A percentile compares a stretch with the other conserved stretches of the same genome.
Evolutionary conservation across 805 yeast genomes (phyloP).

Genomic region (Metschnikowia lochheadii): DNA sequence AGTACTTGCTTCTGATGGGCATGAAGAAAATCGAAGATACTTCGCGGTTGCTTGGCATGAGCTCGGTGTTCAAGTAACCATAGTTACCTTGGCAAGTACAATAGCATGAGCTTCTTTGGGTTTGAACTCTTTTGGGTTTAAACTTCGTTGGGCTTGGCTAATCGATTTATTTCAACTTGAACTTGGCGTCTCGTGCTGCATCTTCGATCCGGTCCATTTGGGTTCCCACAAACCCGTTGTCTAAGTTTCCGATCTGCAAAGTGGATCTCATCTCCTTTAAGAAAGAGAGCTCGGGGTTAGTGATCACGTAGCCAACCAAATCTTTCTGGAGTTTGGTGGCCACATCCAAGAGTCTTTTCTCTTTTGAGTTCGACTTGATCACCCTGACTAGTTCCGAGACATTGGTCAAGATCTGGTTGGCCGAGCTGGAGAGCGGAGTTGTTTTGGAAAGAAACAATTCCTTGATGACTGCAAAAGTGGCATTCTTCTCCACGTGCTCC

Average conservation of each 20-base stretch:
- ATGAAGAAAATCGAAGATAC: constrained; percentile 24
- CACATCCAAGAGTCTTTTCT: constrained; percentile 5
- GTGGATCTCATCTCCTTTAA: constrained; percentile 8
- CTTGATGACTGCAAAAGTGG: constrained; percentile 27
- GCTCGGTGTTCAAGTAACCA: constrained; percentile 4
- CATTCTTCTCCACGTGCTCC: constrained; percentile 30
- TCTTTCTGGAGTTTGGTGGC: constrained; percentile 11
- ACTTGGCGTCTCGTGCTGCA: constrained; percentile 12
- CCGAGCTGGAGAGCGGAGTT: constrained; percentile 14
- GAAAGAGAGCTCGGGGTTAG: constrained; percentile 9
- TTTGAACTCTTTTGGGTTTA: no score
- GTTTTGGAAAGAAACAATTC: constrained; percentile 14
- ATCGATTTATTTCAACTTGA: constrained; percentile 8
- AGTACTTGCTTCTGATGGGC: constrained; percentile 36
- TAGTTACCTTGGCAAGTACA: no score
- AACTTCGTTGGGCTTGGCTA: no score
- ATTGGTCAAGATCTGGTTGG: constrained; percentile 11
- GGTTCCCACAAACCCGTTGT: constrained; percentile 6
- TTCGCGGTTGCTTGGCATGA: constrained; percentile 21
- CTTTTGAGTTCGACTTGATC: constrained; percentile 10
- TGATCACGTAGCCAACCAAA: constrained; percentile 7
- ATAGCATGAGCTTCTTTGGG: no score
- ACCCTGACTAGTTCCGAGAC: constrained; percentile 13
- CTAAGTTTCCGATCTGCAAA: neutral
- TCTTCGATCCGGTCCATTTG: constrained; percentile 11